Evolutionary conservation across 2,329 filamentous ascomycete species (phyloP), one percentile per base, ranked within the genome.

Genomic region (Ascochyta koolunga): DNA sequence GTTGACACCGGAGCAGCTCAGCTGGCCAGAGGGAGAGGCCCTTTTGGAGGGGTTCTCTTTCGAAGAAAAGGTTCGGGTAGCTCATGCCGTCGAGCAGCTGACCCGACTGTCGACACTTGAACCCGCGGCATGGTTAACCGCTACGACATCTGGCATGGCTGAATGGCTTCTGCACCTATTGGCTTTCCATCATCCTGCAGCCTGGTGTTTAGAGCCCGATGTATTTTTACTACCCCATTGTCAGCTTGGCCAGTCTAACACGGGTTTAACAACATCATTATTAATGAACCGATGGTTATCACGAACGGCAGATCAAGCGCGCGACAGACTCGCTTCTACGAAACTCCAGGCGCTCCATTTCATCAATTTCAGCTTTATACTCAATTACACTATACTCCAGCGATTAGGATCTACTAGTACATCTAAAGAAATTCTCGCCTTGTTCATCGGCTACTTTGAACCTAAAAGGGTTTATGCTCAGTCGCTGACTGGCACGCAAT

Each of bases 81-180:
- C 65, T 22, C 52, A 51, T 15, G 62, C 65, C 4, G 56, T 61
- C 2, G 64, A 66, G 38, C 44, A 49, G 35, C 41, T 55, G 3
- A 36, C 59, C 13, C 19, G 52, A 29, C 45, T 31, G 16, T 54
- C 19, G 18, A 43, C 35, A n/a, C 41, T 40, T 10, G 42, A 46
- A n/a, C 25, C 19, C 1, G 25, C 39, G 4, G 39, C 50, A 43
- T 54, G 51, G 44, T 10, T 54, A 35, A 49, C 45, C 10, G 38
- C 39, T 21, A 42, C 22, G 6, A 31, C 32, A 5, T 47, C 29
- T 9, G 59, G 60, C 16, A 18, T 67, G 13, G 45, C 42, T 13
- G 44, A 61, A 10, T 66, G 64, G 66, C 50, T 69, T 7, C 65
- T 65, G 13, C 65, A 67, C 8, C 40, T 68, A 22, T 21, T 65